Evolutionary conservation across 305 asterid species (phyloP), one percentile per base, ranked within the genome.

Genomic region (Withania somnifera): DNA sequence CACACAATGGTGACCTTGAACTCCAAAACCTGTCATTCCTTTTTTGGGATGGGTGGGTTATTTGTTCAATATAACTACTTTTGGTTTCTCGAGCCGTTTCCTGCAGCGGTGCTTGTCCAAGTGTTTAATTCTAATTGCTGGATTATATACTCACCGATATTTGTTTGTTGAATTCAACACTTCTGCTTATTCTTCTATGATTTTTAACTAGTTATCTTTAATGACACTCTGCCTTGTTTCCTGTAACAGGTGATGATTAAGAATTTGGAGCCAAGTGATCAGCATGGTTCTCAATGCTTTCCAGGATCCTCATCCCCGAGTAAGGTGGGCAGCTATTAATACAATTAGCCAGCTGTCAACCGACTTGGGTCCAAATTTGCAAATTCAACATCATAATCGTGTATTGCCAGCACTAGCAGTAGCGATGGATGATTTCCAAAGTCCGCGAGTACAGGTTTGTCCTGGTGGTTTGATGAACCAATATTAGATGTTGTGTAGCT

Each of bases 271-370:
- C 87, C 87, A 84, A 81, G 82, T 84, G 69, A 83, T 84, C 34
- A 51, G 11, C 73, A 84, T 84, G 87, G 85, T 84, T 58, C 81
- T 84, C 67, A 84, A 71, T 42, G 77, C 85, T 36, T 84, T 84
- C 47, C 84, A 81, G 64, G 87, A 84, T 81, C 84, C 52, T 40
- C 85, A 81, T 34, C 87, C 87, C 26, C 85, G 87, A 30, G 87
- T 22, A 73, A 81, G 83, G 24, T 84, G 85, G 87, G 87, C 87
- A 28, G 87, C 87, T 53, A 77, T 84, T 24, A 85, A 84, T 84
- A 85, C 87, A 42, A 84, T 84, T 38, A 85, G 87, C 56, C 87
- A 84, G 78, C 64, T 84, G 61, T 81, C 87, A 28, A 84, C 87
- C 15, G 87, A 81, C 80, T 57, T 84, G 79, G 87, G 87, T 14